Conservation (phyloP, 2,329 filamentous ascomycete species). For the Aspergillus arachidicola region DNA sequence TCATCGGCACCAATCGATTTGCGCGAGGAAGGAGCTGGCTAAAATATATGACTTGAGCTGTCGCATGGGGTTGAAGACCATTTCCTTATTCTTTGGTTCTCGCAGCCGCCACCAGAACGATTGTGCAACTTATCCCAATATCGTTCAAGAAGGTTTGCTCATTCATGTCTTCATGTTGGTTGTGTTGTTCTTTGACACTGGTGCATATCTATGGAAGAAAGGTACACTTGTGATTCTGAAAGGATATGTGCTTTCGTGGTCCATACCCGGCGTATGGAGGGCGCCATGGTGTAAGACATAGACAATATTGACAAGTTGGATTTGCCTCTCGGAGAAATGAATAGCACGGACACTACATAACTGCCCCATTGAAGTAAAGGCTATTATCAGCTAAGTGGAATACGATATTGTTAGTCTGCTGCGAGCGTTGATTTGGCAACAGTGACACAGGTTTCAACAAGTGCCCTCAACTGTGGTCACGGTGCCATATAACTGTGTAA, state of each 20-base stretch:
- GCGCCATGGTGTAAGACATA: background rate
- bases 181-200: too few species aligned
- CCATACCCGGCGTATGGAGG: too few species aligned
- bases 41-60: too few species aligned
- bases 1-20: rapidly evolving
- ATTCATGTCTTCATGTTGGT: background rate
- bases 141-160: background rate
- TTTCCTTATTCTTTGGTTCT: too few species aligned
- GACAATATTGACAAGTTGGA: background rate
- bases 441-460: too few species aligned
- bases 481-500: too few species aligned
- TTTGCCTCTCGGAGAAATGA: rapidly evolving
- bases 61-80: too few species aligned
- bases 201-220: background rate
- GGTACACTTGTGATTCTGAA: rapidly evolving
- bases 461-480: too few species aligned
- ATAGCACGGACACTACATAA: rapidly evolving
- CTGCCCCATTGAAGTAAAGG: rapidly evolving
- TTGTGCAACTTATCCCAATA: background rate
- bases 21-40: too few species aligned
- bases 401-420: too few species aligned
- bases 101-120: too few species aligned
- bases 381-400: too few species aligned
- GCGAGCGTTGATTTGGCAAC: background rate
- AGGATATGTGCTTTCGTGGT: background rate